phyloP scores from a whole-genome alignment of 1,284 basidiomycete species.

The Ganoderma boninense region DNA sequence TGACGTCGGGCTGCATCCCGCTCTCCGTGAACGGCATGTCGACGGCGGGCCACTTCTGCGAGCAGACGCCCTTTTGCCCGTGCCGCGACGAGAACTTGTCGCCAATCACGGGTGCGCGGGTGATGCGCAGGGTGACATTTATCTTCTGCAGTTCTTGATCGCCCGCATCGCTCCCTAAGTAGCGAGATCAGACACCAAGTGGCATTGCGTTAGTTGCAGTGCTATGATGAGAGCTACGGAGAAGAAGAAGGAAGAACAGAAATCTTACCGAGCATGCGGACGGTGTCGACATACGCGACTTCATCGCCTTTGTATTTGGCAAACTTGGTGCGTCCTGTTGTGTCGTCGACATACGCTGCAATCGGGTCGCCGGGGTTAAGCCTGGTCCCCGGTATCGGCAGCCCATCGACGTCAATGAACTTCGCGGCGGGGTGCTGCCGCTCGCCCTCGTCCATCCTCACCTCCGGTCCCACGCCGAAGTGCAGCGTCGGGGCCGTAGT shows the following conservation, averaged over 20 bases:
- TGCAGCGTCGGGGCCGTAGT: conserved; percentile 69
- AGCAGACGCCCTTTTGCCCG: conserved; percentile 99
- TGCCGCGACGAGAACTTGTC: conserved; percentile 99
- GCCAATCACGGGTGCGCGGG: conserved; percentile 96
- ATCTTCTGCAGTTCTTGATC: conserved; percentile 93
- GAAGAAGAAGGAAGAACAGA: neutral
- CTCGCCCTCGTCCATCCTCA: conserved; percentile 65
- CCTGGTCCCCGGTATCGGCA: conserved; percentile 82
- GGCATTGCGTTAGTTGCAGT: neutral
- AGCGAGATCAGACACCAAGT: conserved; percentile 1
- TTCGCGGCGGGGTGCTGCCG: conserved; percentile 63
- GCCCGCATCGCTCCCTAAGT: conserved; percentile 88
- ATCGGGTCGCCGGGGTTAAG: conserved; percentile 82
- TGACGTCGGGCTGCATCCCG: conserved; percentile 98
- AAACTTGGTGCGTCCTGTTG: conserved; percentile 83
- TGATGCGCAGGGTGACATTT: conserved; percentile 93
- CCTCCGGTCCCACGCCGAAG: conserved; percentile 89
- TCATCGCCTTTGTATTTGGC: conserved; percentile 99
- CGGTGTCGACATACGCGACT: conserved; percentile 89
- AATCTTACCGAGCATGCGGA: conserved; percentile 85
- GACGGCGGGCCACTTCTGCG: conserved; percentile 97
- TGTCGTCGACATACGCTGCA: conserved; percentile 91
- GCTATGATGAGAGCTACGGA: neutral
- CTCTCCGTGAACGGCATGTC: conserved; percentile 99
- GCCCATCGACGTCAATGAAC: conserved; percentile 85